Percentiles rank a stretch among this genome's conserved stretches.
Evolutionary conservation across 169 alveolate species (phyloP).

Genomic region (Besnoitia besnoiti): DNA sequence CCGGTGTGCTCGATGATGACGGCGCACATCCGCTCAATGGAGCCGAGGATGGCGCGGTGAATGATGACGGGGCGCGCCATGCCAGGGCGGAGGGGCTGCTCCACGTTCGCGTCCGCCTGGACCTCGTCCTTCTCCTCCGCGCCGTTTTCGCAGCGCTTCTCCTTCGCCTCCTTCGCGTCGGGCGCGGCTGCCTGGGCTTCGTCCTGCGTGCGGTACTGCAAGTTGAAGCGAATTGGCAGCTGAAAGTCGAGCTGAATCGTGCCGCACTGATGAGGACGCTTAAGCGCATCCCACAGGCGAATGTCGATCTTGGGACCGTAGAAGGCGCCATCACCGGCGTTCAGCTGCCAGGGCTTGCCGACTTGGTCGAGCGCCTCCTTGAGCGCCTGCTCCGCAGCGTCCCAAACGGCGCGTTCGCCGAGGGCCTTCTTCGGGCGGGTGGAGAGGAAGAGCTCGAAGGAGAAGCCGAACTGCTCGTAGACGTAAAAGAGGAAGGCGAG

Average conservation of each 20-base stretch:
- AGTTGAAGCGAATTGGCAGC: constrained; percentile 97
- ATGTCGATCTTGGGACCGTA: constrained; percentile 99
- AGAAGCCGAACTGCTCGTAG: constrained; percentile 94
- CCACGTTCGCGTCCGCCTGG: constrained; percentile 51
- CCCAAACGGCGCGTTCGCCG: constrained; percentile 95
- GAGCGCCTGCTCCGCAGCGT: constrained; percentile 94
- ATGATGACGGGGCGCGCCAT: constrained; percentile 97
- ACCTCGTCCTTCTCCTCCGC: constrained; percentile 30
- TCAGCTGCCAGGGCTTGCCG: constrained; percentile 83
- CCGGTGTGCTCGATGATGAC: constrained; percentile 92
- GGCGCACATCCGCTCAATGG: constrained; percentile 85
- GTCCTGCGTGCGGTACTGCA: constrained; percentile 94
- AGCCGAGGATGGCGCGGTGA: constrained; percentile 98
- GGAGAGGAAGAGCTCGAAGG: constrained; percentile 92
- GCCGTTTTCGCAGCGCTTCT: background rate
- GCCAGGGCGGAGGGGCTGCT: constrained; percentile 80
- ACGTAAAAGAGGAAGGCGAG: constrained; percentile 93
- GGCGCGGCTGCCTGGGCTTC: constrained; percentile 54
- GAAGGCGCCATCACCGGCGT: constrained; percentile 99
- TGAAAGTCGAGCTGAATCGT: constrained; percentile 99
- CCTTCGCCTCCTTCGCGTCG: constrained; percentile 36
- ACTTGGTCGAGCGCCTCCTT: constrained; percentile 91
- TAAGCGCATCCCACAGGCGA: constrained; percentile 94
- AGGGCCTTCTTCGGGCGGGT: constrained; percentile 97
- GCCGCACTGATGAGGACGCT: constrained; percentile 98